Evolutionary conservation across 257 asterid species (phyloP), one percentile per base, ranked within the genome.

Genomic region (Paulownia fortunei): DNA sequence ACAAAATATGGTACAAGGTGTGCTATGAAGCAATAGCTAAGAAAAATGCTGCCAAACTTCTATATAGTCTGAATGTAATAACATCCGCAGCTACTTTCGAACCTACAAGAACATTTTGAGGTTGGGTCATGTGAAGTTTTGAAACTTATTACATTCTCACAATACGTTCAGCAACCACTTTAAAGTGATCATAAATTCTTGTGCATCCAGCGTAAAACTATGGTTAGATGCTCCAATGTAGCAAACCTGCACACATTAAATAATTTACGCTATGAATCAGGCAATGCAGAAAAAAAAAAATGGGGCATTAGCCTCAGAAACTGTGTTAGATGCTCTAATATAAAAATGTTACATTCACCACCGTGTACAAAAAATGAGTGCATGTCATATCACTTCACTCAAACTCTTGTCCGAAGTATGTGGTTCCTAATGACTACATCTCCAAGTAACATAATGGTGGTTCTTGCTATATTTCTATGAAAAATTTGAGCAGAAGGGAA

Each of bases 371-470:
- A 61, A 64, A 41, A 11, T 21, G 19, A 55, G 76, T 55, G 64
- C 77, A 79, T 69, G 7, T 61, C 47, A 44, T 16, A 21, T 21
- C 65, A 59, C 19, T 24, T 24, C 18, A 59, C 41, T 30, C 67
- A 60, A 60, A 13, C 67, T 60, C 75, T 27, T 3, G 24, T 41
- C 34, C 32, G 36, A 6, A 71, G 9, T 54, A 26, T 23, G 5
- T 18, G 61, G 47, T 62, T 78, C 52, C 75, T 44, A 73, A 77
- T 52, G 51, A 37, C 61, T 74, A 69, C 67, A 74, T 69, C 73
- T 56, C 34, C 67, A 54, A 69, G 65, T 52, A 76, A 79, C 5
- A 44, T 23, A 56, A 54, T 10, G 18, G 58, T 37, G 23, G 58
- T 18, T 32, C 62, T 32, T 21, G 24, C 32, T 79, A 26, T 77